A percentile compares a stretch with the other conserved stretches of the same genome.
Conservation (phyloP, 371 early-diverging fungal species). For the Saksenaea vasiformis region DNA sequence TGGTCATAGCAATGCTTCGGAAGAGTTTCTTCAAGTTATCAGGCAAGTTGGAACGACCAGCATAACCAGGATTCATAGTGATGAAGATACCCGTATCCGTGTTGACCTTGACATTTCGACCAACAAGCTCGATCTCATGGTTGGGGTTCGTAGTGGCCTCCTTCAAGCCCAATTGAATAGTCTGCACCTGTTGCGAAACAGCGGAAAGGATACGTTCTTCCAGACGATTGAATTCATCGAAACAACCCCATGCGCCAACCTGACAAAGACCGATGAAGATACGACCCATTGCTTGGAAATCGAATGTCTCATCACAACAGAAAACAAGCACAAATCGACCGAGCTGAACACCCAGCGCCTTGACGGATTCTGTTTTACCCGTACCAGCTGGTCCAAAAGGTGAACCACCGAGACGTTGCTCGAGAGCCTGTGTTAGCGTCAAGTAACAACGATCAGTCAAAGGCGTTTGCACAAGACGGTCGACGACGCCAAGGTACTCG, state of each 20-base stretch:
- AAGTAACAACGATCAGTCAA: conserved; percentile 97
- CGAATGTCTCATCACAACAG: conserved; percentile 99
- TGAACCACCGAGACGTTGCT: conserved; percentile 91
- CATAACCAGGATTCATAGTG: conserved; percentile 99
- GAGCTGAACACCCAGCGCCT: conserved; percentile 94
- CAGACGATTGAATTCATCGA: conserved; percentile 99
- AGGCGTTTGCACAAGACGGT: conserved; percentile 97
- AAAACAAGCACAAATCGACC: conserved; percentile 98
- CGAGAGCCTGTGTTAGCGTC: conserved; percentile 96
- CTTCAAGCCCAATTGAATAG: conserved; percentile 94
- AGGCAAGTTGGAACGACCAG: conserved; percentile 97
- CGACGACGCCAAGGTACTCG: conserved; percentile 96
- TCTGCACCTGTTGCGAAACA: conserved; percentile 98
- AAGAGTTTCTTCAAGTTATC: conserved; percentile 98
- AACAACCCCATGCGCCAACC: conserved; percentile 99
- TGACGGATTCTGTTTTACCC: conserved; percentile 99
- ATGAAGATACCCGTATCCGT: conserved; percentile 96
- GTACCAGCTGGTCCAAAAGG: conserved; percentile 98
- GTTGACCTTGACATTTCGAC: conserved; percentile 84
- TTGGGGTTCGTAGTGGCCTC: conserved; percentile 61
- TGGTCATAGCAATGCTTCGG: conserved; percentile 98
- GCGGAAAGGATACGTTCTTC: conserved; percentile 97
- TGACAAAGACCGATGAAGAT: conserved; percentile 98
- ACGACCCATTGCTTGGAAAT: conserved; percentile 99
- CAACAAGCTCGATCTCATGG: conserved; percentile 91